Evolutionary conservation across 1,284 basidiomycete genomes (phyloP).

Genomic region (Tilletia setariae): DNA sequence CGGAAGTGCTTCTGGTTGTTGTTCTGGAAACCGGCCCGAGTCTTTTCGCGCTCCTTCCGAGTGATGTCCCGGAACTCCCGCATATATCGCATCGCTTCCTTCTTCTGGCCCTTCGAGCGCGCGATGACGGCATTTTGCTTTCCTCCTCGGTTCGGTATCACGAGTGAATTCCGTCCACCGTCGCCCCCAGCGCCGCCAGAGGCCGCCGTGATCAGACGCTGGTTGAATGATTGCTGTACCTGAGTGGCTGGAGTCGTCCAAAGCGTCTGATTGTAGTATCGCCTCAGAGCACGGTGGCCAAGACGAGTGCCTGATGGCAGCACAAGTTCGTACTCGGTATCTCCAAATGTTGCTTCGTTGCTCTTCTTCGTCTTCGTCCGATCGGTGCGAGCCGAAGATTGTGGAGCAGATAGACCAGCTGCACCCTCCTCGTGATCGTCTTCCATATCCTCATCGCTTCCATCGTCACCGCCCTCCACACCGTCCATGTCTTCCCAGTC

Average conservation of each 20-base stretch:
- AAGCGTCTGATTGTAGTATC: constrained; percentile 75
- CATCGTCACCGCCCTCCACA: constrained; percentile 22
- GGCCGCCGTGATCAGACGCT: constrained; percentile 25
- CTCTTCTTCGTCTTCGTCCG: constrained; percentile 56
- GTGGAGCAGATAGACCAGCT: background rate
- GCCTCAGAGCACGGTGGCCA: constrained; percentile 80
- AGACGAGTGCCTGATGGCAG: constrained; percentile 88
- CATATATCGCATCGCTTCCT: constrained; percentile 83
- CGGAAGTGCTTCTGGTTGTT: constrained; percentile 54
- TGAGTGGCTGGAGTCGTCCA: constrained; percentile 33
- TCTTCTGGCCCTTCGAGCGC: constrained; percentile 86
- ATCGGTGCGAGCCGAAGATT: constrained; percentile 16
- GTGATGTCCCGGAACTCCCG: constrained; percentile 79
- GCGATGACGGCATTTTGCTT: constrained; percentile 37
- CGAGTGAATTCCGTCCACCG: background rate
- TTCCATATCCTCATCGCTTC: constrained; percentile 57
- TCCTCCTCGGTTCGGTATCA: constrained; percentile 36
- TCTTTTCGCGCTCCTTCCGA: constrained; percentile 77
- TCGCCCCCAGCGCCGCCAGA: constrained; percentile 19
- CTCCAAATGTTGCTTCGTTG: constrained; percentile 40
- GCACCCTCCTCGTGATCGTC: constrained; percentile 62
- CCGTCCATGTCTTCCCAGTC: constrained; percentile 26
- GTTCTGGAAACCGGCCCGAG: constrained; percentile 59
- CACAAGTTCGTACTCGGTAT: constrained; percentile 76
- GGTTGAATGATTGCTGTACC: constrained; percentile 18